These are phyloP conservation scores for Eutypa lata DNA, from an alignment of 2,329 filamentous ascomycete species.

Conservation along the genomic window DNA sequence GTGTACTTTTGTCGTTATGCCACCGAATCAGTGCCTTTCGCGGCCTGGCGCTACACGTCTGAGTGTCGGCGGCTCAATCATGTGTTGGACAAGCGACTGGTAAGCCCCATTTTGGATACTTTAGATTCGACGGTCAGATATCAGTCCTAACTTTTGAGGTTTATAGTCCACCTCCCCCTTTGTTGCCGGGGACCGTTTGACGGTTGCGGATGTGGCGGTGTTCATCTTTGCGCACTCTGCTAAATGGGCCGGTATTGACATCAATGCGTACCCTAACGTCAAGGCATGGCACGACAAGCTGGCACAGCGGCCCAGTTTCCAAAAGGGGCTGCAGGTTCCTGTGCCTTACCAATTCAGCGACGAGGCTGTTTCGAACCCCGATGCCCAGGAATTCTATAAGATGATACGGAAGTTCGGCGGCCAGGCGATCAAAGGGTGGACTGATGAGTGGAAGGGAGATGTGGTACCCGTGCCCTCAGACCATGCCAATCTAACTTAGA, in stretches of 20 bases:
- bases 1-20: constrained; percentile 18
- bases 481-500: constrained; percentile 11
- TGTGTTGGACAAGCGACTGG: constrained; percentile 18
- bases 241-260: constrained; percentile 18
- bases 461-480: constrained; percentile 12
- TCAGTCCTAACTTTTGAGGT: neutral
- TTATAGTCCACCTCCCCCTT: constrained; percentile 11
- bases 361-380: constrained; percentile 11
- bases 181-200: constrained; percentile 17
- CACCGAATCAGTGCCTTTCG: constrained; percentile 15
- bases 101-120: constrained; percentile 1
- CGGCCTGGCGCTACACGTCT: constrained; percentile 12
- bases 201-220: constrained; percentile 19
- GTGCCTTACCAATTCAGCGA: constrained; percentile 15
- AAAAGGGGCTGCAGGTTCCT: constrained; percentile 16
- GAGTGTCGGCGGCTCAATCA: constrained; percentile 15
- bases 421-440: constrained; percentile 7
- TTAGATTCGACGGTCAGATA: constrained; percentile 1
- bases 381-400: constrained; percentile 7
- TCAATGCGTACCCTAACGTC: constrained; percentile 16
- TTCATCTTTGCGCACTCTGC: constrained; percentile 19
- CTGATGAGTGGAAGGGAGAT: constrained; percentile 8
- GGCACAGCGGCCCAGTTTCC: constrained; percentile 12
- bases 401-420: constrained; percentile 9
- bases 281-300: constrained; percentile 19